A percentile compares a stretch with the other conserved stretches of the same genome.
Conservation (phyloP, 176 grass and related monocot species). For the Poa pratensis region DNA sequence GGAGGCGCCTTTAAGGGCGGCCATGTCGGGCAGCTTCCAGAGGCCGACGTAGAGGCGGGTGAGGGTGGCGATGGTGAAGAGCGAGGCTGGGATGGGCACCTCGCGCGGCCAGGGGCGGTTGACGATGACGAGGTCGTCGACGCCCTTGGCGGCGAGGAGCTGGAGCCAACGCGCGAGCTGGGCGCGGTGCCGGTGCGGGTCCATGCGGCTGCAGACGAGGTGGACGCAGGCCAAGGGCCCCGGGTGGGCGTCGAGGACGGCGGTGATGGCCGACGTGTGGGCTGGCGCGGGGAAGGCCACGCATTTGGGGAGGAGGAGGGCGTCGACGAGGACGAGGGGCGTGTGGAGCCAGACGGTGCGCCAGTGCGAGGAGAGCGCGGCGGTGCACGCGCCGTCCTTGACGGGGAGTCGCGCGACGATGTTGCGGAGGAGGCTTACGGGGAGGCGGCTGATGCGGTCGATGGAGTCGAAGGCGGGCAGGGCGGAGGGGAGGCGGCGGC, state of each 20-base stretch:
- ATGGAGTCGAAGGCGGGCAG: background rate
- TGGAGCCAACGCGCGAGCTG: slow-evolving; percentile 13
- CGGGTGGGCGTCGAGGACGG: slow-evolving; percentile 18
- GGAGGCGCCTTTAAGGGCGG: background rate
- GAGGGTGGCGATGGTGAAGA: background rate
- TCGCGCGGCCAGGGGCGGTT: slow-evolving; percentile 1
- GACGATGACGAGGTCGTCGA: background rate
- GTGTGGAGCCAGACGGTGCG: background rate
- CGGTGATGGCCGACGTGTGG: background rate
- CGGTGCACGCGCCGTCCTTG: slow-evolving; percentile 17
- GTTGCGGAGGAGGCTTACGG: background rate
- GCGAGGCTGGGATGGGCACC: background rate
- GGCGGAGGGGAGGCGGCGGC: background rate
- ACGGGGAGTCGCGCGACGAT: slow-evolving; percentile 8
- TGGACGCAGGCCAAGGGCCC: slow-evolving; percentile 27
- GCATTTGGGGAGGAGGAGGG: background rate
- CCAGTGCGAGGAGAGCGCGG: background rate
- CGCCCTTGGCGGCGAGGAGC: slow-evolving; percentile 20
- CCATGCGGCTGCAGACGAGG: slow-evolving; percentile 7
- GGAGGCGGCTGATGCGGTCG: background rate
- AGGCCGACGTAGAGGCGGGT: slow-evolving; percentile 8
- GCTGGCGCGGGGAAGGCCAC: background rate
- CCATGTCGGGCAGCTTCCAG: background rate
- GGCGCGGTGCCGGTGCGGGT: background rate
- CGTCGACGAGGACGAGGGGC: slow-evolving; percentile 16